Evolutionary conservation across 176 grass and related monocot genomes (phyloP).

Genomic region (Triticum timopheevii): DNA sequence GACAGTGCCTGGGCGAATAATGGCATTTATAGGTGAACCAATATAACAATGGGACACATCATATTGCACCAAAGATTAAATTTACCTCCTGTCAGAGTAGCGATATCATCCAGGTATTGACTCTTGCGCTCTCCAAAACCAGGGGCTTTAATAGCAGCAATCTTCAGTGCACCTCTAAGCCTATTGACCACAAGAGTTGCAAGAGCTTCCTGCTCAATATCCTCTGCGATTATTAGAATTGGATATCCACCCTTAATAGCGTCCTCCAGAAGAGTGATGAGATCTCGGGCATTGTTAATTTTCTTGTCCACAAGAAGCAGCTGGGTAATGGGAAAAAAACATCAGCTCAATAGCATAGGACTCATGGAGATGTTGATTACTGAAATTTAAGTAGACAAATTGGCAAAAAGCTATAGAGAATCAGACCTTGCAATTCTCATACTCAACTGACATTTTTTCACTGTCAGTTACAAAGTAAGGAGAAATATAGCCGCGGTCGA

Average conservation of each 20-base stretch:
- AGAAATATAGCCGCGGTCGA: constrained; percentile 72
- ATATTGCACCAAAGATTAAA: not conserved
- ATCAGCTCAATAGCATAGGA: not conserved
- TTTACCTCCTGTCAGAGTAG: constrained; percentile 63
- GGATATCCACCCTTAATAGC: constrained; percentile 56
- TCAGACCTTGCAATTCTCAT: constrained; percentile 74
- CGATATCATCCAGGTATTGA: constrained; percentile 70
- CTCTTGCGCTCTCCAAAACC: constrained; percentile 80
- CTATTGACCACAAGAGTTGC: constrained; percentile 77
- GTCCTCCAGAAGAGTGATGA: constrained; percentile 55
- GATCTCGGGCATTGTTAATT: constrained; percentile 70
- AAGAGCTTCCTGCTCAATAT: constrained; percentile 84
- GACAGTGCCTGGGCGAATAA: constrained; percentile 26
- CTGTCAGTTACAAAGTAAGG: constrained; percentile 79
- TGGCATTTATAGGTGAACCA: not conserved
- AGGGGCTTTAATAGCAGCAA: constrained; percentile 68
- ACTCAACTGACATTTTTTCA: constrained; percentile 64
- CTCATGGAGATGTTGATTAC: not conserved
- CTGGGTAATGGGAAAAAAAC: constrained; percentile 24
- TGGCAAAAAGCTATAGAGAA: not conserved
- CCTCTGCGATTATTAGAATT: constrained; percentile 63
- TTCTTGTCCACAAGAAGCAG: constrained; percentile 74
- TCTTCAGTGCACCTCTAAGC: constrained; percentile 67
- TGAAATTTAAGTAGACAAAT: not conserved
- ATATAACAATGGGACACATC: not conserved